phyloP scores from a whole-genome alignment of 1,284 basidiomycete genomes.

The Marasmius oreades region DNA sequence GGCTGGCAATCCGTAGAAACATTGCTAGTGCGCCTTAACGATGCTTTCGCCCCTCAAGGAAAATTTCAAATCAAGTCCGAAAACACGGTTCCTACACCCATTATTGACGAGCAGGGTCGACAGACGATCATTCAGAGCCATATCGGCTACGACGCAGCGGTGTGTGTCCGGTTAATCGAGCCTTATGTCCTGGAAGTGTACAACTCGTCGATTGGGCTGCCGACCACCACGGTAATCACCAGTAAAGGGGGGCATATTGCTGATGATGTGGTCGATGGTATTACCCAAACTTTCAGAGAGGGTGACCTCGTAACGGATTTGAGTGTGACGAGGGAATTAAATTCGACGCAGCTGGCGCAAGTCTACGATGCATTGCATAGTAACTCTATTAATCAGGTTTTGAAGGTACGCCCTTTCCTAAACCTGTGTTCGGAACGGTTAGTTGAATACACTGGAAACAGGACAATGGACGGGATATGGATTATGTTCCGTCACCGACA shows the following conservation, averaged over 20 bases:
- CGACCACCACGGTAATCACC: conserved; percentile 27
- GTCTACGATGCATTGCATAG: conserved; percentile 32
- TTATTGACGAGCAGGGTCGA: conserved; percentile 14
- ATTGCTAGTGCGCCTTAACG: conserved; percentile 36
- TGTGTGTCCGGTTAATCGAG: conserved; percentile 39
- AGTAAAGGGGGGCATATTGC: conserved; percentile 23
- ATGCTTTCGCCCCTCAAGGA: conserved; percentile 33
- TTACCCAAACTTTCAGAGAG: conserved; percentile 14
- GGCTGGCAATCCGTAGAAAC: conserved; percentile 36
- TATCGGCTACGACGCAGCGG: conserved; percentile 38
- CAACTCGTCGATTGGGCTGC: conserved; percentile 29
- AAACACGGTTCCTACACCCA: background rate
- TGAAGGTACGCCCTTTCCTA: conserved; percentile 26
- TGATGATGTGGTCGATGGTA: conserved; percentile 14
- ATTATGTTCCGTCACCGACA: conserved; percentile 37
- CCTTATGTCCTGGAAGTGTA: conserved; percentile 40
- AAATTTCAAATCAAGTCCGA: conserved; percentile 20
- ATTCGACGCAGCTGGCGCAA: conserved; percentile 24
- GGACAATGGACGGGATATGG: conserved; percentile 35
- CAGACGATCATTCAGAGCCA: conserved; percentile 23
- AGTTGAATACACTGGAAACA: conserved; percentile 6
- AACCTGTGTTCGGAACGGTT: background rate
- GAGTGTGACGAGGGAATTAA: conserved; percentile 22
- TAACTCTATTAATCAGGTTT: conserved; percentile 36
- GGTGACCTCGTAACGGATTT: conserved; percentile 17